Percentiles rank a stretch among this genome's conserved stretches.
These are phyloP conservation scores for Oryza meyeriana DNA, from an alignment of 176 grass and related monocot species.

Conservation along the genomic window DNA sequence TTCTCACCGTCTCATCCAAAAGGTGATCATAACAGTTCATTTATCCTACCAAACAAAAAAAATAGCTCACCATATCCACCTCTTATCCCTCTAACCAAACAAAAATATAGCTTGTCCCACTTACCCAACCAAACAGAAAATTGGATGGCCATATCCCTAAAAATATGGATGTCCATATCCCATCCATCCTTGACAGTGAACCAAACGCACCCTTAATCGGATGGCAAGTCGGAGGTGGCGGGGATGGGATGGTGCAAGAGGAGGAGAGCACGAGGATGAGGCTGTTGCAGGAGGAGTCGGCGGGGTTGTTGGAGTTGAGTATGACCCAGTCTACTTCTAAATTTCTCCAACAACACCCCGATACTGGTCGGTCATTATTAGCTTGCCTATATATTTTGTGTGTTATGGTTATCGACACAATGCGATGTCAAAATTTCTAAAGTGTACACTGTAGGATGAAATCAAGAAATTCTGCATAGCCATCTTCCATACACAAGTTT, in stretches of 20 bases:
- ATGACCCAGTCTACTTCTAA: slow-evolving; percentile 32
- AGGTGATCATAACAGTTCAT: no score
- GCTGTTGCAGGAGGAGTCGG: background rate
- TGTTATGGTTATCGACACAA: slow-evolving; percentile 6
- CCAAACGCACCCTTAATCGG: no score
- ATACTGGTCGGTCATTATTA: background rate
- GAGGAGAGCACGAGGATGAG: background rate
- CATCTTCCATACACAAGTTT: background rate
- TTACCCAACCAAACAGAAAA: no score
- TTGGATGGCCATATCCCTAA: no score
- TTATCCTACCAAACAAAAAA: no score
- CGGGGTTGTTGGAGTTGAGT: background rate
- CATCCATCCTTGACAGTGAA: background rate
- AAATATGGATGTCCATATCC: no score
- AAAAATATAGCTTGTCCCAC: no score
- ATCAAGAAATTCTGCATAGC: background rate
- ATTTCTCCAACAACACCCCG: background rate
- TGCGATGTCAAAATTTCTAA: background rate
- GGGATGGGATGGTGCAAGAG: background rate
- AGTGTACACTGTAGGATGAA: background rate
- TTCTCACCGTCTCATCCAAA: no score
- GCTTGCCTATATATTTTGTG: background rate
- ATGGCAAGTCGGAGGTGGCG: background rate
- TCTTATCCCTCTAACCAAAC: no score
- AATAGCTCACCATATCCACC: no score